Percentiles rank a stretch among this genome's conserved stretches.
phyloP scores from a whole-genome alignment of 2,329 filamentous ascomycete genomes.

The Proliferodiscus dingleyae region DNA sequence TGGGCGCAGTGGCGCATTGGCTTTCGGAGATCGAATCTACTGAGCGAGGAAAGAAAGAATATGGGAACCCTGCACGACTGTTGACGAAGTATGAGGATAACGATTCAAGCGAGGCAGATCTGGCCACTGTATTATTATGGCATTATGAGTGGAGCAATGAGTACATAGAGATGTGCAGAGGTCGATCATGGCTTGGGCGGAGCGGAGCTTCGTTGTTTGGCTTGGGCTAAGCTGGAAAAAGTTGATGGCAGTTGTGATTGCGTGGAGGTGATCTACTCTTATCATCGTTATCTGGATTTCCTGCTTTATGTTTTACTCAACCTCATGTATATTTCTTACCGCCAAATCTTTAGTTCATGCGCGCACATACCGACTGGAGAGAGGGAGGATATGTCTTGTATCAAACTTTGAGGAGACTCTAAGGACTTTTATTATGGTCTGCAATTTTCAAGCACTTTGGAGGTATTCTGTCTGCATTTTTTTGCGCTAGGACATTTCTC shows the following conservation, averaged over 20 bases:
- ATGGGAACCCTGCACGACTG: neutral
- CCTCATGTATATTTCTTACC: neutral
- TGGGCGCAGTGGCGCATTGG: slow-evolving; percentile 29
- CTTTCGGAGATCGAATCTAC: slow-evolving; percentile 42
- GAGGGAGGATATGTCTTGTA: slow-evolving; percentile 1
- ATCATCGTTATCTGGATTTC: neutral
- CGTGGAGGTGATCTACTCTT: slow-evolving; percentile 2
- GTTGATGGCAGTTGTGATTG: slow-evolving; percentile 14
- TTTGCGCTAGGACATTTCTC: neutral
- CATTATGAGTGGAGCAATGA: neutral
- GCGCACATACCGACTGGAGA: neutral
- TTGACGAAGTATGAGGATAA: neutral
- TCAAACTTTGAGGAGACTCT: slow-evolving; percentile 2
- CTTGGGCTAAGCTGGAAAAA: neutral
- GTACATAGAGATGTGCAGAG: slow-evolving; percentile 4
- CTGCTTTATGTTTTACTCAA: neutral
- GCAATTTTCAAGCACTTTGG: slow-evolving; percentile 4
- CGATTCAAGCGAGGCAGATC: neutral
- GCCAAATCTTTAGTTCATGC: neutral
- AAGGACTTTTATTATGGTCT: slow-evolving; percentile 4
- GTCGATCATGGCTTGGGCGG: neutral
- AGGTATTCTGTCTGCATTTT: slow-evolving; percentile 2
- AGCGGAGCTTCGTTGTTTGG: neutral
- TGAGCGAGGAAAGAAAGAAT: slow-evolving; percentile 24
- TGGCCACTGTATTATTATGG: slow-evolving; percentile 12